Evolutionary conservation across 2,329 filamentous ascomycete species (phyloP).

Genomic region (Aspergillus calidoustus): DNA sequence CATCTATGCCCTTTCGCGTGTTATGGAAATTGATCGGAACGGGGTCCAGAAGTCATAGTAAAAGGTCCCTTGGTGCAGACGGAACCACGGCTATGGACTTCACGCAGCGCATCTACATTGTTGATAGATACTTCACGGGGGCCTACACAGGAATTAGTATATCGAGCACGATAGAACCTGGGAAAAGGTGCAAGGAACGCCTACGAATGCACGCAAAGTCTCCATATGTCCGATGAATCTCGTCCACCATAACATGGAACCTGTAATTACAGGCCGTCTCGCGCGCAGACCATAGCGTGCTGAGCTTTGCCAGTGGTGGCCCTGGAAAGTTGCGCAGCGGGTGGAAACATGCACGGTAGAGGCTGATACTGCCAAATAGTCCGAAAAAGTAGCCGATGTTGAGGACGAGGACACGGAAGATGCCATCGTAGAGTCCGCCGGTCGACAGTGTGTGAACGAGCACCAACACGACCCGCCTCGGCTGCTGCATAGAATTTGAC

Average conservation of each 20-base stretch:
- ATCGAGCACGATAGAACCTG: too few relatives aligned
- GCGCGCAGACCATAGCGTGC: neutral
- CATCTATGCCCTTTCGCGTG: too few relatives aligned
- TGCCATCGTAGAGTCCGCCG: neutral
- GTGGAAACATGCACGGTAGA: slow-evolving; percentile 20
- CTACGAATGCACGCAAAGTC: slow-evolving; percentile 9
- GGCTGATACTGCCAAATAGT: slow-evolving; percentile 5
- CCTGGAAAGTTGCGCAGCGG: slow-evolving; percentile 20
- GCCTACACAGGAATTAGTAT: neutral
- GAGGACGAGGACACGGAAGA: neutral
- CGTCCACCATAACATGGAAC: slow-evolving; percentile 11
- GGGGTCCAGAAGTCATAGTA: neutral
- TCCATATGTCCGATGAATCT: slow-evolving; percentile 4
- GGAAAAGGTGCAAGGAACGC: neutral
- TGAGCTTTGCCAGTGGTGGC: slow-evolving; percentile 1
- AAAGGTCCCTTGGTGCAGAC: slow-evolving; percentile 6
- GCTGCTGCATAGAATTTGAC: neutral
- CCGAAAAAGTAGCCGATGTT: slow-evolving; percentile 1
- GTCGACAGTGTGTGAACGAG: neutral
- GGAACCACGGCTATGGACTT: slow-evolving; percentile 9
- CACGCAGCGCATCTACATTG: slow-evolving; percentile 1
- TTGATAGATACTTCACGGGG: slow-evolving; percentile 15
- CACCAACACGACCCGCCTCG: neutral
- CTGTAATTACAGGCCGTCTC: neutral
- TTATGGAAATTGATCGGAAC: too few relatives aligned